phyloP scores from a whole-genome alignment of 2,329 filamentous ascomycete species.

The Cryphonectria radicalis region DNA sequence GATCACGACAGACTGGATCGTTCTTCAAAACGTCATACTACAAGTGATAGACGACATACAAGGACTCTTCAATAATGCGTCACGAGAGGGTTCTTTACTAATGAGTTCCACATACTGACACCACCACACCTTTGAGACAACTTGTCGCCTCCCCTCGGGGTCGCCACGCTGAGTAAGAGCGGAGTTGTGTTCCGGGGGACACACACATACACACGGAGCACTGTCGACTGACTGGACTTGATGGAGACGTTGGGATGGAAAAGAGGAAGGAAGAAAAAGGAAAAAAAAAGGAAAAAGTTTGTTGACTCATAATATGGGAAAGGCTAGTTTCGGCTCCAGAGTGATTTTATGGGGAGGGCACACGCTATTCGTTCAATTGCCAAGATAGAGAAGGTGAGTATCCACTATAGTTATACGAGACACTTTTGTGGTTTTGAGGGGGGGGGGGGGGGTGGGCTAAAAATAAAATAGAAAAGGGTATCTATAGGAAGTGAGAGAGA shows the following conservation, averaged over 20 bases:
- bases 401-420: background rate
- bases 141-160: background rate
- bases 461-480: too few relatives aligned
- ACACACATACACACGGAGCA: background rate
- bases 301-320: background rate
- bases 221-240: conserved; percentile 1
- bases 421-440: too few relatives aligned
- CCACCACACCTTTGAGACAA: background rate
- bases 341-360: background rate
- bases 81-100: background rate
- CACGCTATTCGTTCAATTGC: background rate
- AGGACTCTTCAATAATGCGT: background rate
- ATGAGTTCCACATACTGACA: background rate
- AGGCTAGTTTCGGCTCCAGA: background rate
- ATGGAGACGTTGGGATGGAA: background rate
- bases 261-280: too few relatives aligned
- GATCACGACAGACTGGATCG: background rate
- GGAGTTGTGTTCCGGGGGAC: background rate
- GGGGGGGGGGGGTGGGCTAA: too few relatives aligned
- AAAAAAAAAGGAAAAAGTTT: background rate
- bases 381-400: background rate
- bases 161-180: background rate
- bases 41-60: background rate
- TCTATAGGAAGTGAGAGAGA: background rate
- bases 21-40: background rate